Conservation (phyloP, 768 basidiomycete species). For the Lentinula guzmanii region DNA sequence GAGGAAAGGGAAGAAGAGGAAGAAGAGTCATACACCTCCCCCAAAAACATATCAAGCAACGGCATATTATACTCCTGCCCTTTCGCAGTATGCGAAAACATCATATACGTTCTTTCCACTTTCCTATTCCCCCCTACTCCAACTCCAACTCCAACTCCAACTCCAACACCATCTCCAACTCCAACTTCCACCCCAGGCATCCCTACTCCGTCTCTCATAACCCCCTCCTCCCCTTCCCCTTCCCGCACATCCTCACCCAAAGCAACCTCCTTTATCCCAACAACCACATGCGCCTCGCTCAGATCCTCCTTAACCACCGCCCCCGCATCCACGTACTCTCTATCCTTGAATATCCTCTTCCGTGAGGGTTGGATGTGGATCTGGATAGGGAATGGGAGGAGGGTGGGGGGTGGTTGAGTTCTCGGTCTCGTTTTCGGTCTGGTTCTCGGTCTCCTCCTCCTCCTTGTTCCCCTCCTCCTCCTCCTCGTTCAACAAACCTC, state of each 20-base stretch:
- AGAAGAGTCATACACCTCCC: background rate
- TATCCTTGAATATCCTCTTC: slow-evolving; percentile 61
- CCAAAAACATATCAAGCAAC: slow-evolving; percentile 60
- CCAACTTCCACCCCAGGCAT: too few relatives aligned
- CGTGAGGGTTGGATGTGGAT: background rate
- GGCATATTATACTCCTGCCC: slow-evolving; percentile 84
- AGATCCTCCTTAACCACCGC: slow-evolving; percentile 58
- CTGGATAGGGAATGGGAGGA: background rate
- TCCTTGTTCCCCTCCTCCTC: background rate
- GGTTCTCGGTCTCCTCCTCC: background rate
- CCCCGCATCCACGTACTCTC: slow-evolving; percentile 71
- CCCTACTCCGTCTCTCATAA: too few relatives aligned
- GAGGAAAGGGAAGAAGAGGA: too few relatives aligned
- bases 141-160: too few relatives aligned
- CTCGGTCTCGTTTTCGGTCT: background rate
- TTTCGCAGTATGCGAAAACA: slow-evolving; percentile 92
- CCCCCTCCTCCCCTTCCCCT: too few relatives aligned
- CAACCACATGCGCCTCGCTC: slow-evolving; percentile 60
- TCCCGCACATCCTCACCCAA: slow-evolving; percentile 49
- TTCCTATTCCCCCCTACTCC: too few relatives aligned
- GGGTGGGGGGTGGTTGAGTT: background rate
- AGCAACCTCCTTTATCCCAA: slow-evolving; percentile 89
- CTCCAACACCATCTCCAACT: too few relatives aligned
- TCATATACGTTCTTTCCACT: slow-evolving; percentile 52
- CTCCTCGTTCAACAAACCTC: background rate